Evolutionary conservation across 2,329 filamentous ascomycete genomes (phyloP).

Genomic region (Colletotrichum tropicicola): DNA sequence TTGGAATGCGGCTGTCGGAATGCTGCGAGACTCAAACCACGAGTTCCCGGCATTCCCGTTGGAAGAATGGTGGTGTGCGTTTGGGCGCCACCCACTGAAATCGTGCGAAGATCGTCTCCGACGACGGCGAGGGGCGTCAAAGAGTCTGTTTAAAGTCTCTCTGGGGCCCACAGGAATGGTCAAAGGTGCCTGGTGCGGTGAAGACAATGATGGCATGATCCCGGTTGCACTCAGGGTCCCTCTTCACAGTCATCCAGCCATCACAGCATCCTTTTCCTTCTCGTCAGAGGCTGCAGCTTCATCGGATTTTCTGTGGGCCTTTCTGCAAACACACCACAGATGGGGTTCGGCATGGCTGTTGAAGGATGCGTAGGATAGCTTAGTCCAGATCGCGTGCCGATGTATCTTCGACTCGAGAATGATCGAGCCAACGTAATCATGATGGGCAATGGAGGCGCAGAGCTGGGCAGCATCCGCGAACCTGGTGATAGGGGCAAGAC

Average conservation of each 20-base stretch:
- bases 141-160: background rate
- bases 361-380: background rate
- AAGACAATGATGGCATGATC: constrained; percentile 19
- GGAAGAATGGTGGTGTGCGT: background rate
- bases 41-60: constrained; percentile 1
- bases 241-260: background rate
- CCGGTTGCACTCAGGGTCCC: background rate
- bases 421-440: background rate
- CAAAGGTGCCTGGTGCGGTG: background rate
- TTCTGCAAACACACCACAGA: background rate
- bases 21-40: background rate
- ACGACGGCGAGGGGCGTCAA: background rate
- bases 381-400: background rate
- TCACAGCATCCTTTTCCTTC: background rate
- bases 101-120: background rate
- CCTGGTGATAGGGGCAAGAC: background rate
- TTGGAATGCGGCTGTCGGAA: background rate
- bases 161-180: background rate
- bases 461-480: background rate
- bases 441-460: background rate
- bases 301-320: background rate
- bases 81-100: background rate
- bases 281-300: background rate
- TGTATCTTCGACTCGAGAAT: background rate
- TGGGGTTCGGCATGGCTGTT: too few species aligned